A percentile compares a stretch with the other conserved stretches of the same genome.
phyloP scores from a whole-genome alignment of 331 rosid genomes.

The Rosa hybrid region DNA sequence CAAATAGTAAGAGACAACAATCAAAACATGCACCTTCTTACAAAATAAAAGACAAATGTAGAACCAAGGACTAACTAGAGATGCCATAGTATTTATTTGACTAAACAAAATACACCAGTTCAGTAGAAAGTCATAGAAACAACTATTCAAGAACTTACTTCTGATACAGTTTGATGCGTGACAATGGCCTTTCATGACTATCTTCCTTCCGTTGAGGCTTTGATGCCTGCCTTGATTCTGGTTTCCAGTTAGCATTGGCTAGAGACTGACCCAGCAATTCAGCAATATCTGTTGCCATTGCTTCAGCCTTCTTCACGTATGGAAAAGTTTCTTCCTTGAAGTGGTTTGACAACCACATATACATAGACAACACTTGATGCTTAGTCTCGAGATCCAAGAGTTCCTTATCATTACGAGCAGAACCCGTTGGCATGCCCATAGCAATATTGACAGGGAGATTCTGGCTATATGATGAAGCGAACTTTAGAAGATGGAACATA shows the following conservation, averaged over 20 bases:
- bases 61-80: neutral
- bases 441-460: conserved; percentile 72
- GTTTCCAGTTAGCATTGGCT: conserved; percentile 81
- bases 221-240: conserved; percentile 57
- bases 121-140: conserved; percentile 7
- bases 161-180: conserved; percentile 40
- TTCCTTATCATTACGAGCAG: conserved; percentile 76
- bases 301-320: conserved; percentile 65
- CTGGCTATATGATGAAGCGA: conserved; percentile 65
- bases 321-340: conserved; percentile 77
- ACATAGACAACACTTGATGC: conserved; percentile 87
- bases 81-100: neutral
- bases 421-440: conserved; percentile 81
- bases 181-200: conserved; percentile 51
- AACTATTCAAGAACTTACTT: conserved; percentile 41
- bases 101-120: neutral
- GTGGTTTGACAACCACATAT: conserved; percentile 86
- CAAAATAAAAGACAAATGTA: neutral
- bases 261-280: conserved; percentile 67
- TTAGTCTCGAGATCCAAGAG: conserved; percentile 87
- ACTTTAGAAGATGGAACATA: conserved; percentile 73
- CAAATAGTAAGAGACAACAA: neutral
- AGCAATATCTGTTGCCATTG: conserved; percentile 76
- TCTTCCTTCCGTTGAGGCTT: conserved; percentile 39
- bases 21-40: neutral